Evolutionary conservation across 2,329 filamentous ascomycete genomes (phyloP), one percentile per base, ranked within the genome.

Genomic region (Ceratocystis lukuohia): DNA sequence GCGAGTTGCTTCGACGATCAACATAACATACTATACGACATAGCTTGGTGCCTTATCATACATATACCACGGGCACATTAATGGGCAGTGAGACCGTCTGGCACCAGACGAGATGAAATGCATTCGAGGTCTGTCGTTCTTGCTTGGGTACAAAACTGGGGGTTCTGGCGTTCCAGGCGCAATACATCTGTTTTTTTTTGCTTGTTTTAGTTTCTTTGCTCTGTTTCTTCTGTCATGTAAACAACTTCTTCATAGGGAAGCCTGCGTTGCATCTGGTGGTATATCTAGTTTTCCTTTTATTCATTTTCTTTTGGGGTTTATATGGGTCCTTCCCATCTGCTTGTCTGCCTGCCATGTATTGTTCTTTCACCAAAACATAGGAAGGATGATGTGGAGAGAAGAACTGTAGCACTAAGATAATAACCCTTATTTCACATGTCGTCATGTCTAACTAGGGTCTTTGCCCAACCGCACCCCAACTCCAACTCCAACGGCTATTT

Each of bases 111-210:
- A 57, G 56, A 67, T 62, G 66, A 67, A 57, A 65, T 59, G 33
- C 61, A 56, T 53, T 65, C 64, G 64, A 62, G 48, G 66, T 30
- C 66, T 68, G 65, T 63, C 59, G 64, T 66, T 68, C 57, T 48
- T 68, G 66, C 66, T 68, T 68, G 66, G 66, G 66, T 68, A 66
- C 53, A 68, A 68, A 68, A 68, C 65, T 65, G 64, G 66, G 66
- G 64, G 62, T 61, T 68, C 66, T 68, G 66, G 66, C 66, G 66
- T 68, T 68, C 66, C 66, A 68, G 66, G 66, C 66, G 66, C 66
- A 68, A 68, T 68, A 68, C 66, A 68, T 68, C 62, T 66, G 64
- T 67, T 61, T 57, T 68, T 63, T 64, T 66, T 66, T 67, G 37
- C 62, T 64, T 66, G 37, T 50, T 64, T 66, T 67, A 44, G 22